phyloP scores from a whole-genome alignment of 1,139 yeast genomes.

The Candida sp. region DNA sequence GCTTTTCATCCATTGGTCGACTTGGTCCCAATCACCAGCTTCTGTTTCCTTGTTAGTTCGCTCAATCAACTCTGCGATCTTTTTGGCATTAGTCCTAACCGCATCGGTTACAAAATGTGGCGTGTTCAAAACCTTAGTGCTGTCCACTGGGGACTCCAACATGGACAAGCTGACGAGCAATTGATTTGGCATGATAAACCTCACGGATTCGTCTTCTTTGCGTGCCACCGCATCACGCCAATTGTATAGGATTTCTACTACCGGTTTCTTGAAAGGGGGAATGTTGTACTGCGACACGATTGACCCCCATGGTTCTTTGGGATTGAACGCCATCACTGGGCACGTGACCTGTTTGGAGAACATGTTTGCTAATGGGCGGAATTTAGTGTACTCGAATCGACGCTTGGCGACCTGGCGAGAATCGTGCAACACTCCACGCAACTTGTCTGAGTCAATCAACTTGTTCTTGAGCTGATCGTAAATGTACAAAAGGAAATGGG shows the following conservation, averaged over 20 bases:
- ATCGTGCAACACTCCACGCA: constrained; percentile 63
- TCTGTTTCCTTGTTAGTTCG: constrained; percentile 33
- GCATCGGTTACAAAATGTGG: constrained; percentile 56
- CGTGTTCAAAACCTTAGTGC: constrained; percentile 58
- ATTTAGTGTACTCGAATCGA: constrained; percentile 78
- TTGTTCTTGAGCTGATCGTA: constrained; percentile 76
- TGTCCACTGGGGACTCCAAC: constrained; percentile 56
- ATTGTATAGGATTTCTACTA: constrained; percentile 64
- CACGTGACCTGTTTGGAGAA: constrained; percentile 41
- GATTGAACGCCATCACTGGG: constrained; percentile 50
- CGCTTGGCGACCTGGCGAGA: constrained; percentile 84
- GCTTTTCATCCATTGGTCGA: constrained; percentile 25
- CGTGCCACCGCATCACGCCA: constrained; percentile 90
- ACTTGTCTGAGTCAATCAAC: constrained; percentile 45
- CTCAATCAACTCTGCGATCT: constrained; percentile 59
- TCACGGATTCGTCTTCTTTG: constrained; percentile 78
- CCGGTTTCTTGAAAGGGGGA: constrained; percentile 54
- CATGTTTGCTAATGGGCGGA: constrained; percentile 48
- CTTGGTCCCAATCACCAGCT: constrained; percentile 32
- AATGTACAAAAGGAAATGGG: constrained; percentile 85
- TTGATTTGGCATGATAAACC: constrained; percentile 87
- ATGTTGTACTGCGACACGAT: constrained; percentile 72
- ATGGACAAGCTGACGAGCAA: constrained; percentile 66
- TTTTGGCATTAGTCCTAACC: constrained; percentile 61
- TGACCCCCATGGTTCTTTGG: constrained; percentile 60